phyloP scores from a whole-genome alignment of 331 rosid species.

The Malus hybrid region DNA sequence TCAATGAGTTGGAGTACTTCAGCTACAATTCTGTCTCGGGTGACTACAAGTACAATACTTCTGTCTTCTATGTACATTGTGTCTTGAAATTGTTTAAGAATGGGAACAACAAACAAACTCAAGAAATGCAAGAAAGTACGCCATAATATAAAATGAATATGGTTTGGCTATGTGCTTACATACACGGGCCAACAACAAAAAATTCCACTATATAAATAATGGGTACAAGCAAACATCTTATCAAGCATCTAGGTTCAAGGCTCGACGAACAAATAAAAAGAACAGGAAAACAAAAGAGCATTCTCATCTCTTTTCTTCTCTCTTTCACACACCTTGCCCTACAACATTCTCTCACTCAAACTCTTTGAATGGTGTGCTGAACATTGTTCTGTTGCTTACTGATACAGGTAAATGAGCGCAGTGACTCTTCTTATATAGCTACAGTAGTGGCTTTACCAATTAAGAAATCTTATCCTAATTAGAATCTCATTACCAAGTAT shows the following conservation, averaged over 20 bases:
- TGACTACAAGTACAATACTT: conserved; percentile 54
- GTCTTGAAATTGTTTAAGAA: background rate
- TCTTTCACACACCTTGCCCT: background rate
- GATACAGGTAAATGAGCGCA: too few species aligned
- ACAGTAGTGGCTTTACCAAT: background rate
- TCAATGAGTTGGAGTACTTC: conserved; percentile 85
- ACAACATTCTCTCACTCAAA: background rate
- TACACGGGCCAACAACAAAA: background rate
- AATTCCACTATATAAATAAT: background rate
- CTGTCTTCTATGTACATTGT: background rate
- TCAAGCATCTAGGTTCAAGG: background rate
- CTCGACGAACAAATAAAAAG: background rate
- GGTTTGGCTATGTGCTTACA: background rate
- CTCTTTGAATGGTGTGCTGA: background rate
- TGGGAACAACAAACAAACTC: background rate
- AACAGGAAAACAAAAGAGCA: background rate
- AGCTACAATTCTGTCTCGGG: conserved; percentile 78
- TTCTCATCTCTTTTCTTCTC: background rate
- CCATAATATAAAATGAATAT: background rate
- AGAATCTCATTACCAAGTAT: background rate
- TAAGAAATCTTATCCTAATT: background rate
- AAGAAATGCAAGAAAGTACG: background rate
- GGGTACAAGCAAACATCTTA: background rate
- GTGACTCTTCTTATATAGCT: background rate
- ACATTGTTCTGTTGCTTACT: background rate